Percentiles rank a stretch among this genome's conserved stretches.
Evolutionary conservation across 2,329 filamentous ascomycete species (phyloP).

Genomic region (Metarhizium guizhouense): DNA sequence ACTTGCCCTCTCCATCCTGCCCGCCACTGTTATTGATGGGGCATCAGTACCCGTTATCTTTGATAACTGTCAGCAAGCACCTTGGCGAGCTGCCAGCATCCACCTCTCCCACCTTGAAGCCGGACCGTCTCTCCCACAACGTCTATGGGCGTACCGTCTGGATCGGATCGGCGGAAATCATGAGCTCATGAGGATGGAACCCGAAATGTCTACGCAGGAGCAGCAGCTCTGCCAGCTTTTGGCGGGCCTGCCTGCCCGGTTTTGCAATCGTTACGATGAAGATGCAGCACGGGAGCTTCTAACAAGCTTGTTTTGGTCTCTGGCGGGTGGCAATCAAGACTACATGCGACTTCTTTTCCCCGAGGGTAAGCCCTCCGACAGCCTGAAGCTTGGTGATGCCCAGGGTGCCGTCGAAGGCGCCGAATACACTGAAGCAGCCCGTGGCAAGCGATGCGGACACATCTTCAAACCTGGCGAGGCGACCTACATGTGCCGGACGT

Average conservation of each 20-base stretch:
- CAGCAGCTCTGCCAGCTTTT: conserved; percentile 77
- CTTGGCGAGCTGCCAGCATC: conserved; percentile 9
- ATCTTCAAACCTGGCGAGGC: conserved; percentile 94
- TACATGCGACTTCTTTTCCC: conserved; percentile 79
- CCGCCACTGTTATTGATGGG: neutral
- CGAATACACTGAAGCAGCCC: conserved; percentile 86
- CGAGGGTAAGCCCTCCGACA: conserved; percentile 53
- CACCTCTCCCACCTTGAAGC: neutral
- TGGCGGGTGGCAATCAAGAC: conserved; percentile 66
- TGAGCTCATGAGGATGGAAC: conserved; percentile 37
- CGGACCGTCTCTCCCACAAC: neutral
- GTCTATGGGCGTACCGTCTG: conserved; percentile 2
- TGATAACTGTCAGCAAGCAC: neutral
- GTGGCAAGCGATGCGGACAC: conserved; percentile 91
- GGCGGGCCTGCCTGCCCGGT: conserved; percentile 63
- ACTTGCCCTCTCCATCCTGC: neutral
- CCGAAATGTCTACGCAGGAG: conserved; percentile 57
- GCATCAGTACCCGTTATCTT: neutral
- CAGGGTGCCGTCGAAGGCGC: conserved; percentile 91
- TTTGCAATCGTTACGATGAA: conserved; percentile 67
- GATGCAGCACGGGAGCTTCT: conserved; percentile 65
- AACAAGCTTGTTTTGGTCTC: conserved; percentile 74
- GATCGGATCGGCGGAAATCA: conserved; percentile 10
- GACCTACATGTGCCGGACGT: conserved; percentile 89
- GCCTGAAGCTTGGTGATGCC: conserved; percentile 72